A percentile compares a stretch with the other conserved stretches of the same genome.
These are phyloP conservation scores for Coniferiporia weirii DNA, from an alignment of 1,284 basidiomycete species.

Conservation along the genomic window DNA sequence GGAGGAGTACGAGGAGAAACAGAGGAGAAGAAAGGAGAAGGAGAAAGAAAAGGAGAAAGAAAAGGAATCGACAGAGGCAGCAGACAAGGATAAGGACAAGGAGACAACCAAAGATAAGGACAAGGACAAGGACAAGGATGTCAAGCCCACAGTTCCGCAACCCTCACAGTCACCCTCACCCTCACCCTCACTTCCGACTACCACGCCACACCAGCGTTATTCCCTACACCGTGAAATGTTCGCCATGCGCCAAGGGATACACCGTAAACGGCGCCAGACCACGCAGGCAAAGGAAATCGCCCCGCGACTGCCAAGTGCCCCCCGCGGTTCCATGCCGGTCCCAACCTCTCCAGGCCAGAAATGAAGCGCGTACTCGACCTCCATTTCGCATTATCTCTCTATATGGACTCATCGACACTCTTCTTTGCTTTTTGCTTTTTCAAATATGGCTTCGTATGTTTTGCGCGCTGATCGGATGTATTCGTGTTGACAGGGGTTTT, in stretches of 20 bases:
- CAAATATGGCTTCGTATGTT: too few relatives aligned
- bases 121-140: slow-evolving; percentile 27
- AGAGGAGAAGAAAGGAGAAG: slow-evolving; percentile 28
- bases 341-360: neutral
- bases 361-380: neutral
- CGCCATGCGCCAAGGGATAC: slow-evolving; percentile 54
- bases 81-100: slow-evolving; percentile 33
- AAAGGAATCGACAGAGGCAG: slow-evolving; percentile 44
- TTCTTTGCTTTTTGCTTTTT: too few relatives aligned
- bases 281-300: slow-evolving; percentile 53
- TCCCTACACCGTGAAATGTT: slow-evolving; percentile 56
- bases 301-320: slow-evolving; percentile 49
- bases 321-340: slow-evolving; percentile 25
- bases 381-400: neutral
- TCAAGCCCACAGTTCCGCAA: slow-evolving; percentile 22
- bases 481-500: too few relatives aligned
- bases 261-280: slow-evolving; percentile 49
- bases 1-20: slow-evolving; percentile 73
- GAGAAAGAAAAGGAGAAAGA: slow-evolving; percentile 45
- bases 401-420: neutral
- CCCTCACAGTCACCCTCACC: slow-evolving; percentile 6
- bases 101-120: slow-evolving; percentile 31
- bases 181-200: slow-evolving; percentile 22
- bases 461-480: too few relatives aligned
- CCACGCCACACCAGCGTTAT: slow-evolving; percentile 44